Evolutionary conservation across 2,329 filamentous ascomycete species (phyloP), one percentile per base, ranked within the genome.

Genomic region (Nothophoma quercina): DNA sequence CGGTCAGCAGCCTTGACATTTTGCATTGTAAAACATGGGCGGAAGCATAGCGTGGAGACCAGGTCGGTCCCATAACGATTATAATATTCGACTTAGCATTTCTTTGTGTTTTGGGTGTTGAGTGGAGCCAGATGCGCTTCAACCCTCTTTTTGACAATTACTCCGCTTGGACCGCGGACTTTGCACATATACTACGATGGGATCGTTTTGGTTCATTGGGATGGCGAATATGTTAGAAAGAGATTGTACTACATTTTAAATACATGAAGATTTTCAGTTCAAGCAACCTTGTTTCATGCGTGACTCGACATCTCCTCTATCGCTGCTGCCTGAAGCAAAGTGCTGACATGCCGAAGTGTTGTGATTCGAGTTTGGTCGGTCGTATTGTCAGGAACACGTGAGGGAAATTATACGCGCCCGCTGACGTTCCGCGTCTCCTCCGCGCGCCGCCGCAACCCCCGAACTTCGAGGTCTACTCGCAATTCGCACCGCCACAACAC

Each of bases 11-110:
- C 55, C 51, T 58, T 59, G 56, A 60, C 47, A 56, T 45, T 52
- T 64, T 68, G 66, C 65, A 70, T 70, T 75, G 72, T 75, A 75
- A 61, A 74, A 73, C 65, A 72, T 55, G 58, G 57, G 65, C 63
- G 63, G 58, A 69, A 69, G 61, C 68, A 70, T 69, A 65, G 61
- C 63, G 60, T 64, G 64, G 64, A 53, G 63, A 63, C 60, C 56
- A 44, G 54, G 54, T 56, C 42, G 49, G 59, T 68, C 63, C 60
- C 65, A 63, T 75, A 69, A 75, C 71, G 73, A 74, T 65, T 73
- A 64, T 74, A 75, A 73, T 73, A 67, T 71, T 61, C 56, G 59
- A 63, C 58, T 60, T 62, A 61, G 59, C 64, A 65, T 71, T 64
- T 64, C 49, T 65, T 71, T 63, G 46, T 66, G 54, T 56, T 61